Conservation (phyloP, 2,329 filamentous ascomycete species). For the Colletotrichum cordylinicola region DNA sequence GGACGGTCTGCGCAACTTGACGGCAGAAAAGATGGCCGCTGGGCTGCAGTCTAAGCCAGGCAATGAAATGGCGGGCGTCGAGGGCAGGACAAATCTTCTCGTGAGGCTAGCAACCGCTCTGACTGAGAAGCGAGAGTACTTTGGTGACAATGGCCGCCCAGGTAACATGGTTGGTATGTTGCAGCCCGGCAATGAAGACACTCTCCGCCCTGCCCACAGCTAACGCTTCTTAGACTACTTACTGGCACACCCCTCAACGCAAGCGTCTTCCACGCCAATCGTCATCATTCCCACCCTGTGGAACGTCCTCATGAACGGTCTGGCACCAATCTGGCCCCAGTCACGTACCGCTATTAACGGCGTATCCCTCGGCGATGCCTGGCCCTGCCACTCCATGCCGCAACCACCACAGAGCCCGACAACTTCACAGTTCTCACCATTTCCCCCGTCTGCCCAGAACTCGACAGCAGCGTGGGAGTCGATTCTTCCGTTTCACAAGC, state of each 20-base stretch:
- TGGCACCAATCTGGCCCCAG: conserved; percentile 86
- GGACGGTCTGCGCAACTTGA: conserved; percentile 76
- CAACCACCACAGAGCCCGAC: conserved; percentile 41
- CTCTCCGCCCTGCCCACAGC: background rate
- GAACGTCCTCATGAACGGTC: conserved; percentile 86
- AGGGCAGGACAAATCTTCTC: conserved; percentile 83
- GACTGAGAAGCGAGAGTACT: conserved; percentile 77
- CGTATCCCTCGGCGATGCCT: conserved; percentile 88
- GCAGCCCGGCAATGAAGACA: background rate
- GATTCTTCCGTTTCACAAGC: conserved; percentile 63
- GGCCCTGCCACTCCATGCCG: conserved; percentile 87
- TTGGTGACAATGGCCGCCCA: conserved; percentile 82
- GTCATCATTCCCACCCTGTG: conserved; percentile 88
- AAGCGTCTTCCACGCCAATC: conserved; percentile 87
- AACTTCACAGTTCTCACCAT: conserved; percentile 58
- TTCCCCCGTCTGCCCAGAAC: conserved; percentile 50
- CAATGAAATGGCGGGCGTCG: conserved; percentile 84
- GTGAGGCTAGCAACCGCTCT: conserved; percentile 78
- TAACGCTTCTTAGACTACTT: conserved; percentile 74
- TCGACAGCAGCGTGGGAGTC: conserved; percentile 71
- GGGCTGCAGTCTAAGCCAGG: conserved; percentile 84
- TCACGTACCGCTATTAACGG: conserved; percentile 89
- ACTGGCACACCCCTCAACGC: conserved; percentile 88
- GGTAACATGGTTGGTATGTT: conserved; percentile 89
- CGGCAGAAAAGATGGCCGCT: conserved; percentile 74